A percentile compares a stretch with the other conserved stretches of the same genome.
These are phyloP conservation scores for Lepidium africanum DNA, from an alignment of 345 rosid species.

Conservation along the genomic window DNA sequence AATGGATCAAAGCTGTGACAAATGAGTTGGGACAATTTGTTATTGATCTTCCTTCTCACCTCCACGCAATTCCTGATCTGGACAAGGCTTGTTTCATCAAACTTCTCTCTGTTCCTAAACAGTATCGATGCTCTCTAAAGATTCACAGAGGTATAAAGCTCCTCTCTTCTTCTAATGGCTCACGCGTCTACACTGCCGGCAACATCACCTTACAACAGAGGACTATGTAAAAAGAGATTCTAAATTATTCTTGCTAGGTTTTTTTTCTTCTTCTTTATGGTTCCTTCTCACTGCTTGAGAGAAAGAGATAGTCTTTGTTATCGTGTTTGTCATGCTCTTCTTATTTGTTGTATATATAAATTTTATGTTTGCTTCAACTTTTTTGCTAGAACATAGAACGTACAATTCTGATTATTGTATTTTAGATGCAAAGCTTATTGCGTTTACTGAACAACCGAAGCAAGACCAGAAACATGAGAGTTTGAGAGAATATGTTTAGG, in stretches of 20 bases:
- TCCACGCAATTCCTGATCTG: constrained; percentile 27
- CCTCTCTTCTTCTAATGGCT: constrained; percentile 11
- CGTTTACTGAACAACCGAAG: not conserved
- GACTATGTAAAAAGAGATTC: not conserved
- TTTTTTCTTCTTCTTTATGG: not conserved
- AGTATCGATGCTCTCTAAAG: constrained; percentile 1
- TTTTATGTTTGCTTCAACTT: not conserved
- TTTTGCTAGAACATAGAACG: not conserved
- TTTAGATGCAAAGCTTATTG: not conserved
- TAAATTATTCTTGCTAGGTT: not conserved
- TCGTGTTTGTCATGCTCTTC: not conserved
- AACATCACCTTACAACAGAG: constrained; percentile 12
- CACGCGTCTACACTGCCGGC: constrained; percentile 24
- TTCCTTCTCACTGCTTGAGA: constrained; percentile 27
- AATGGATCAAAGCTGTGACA: constrained; percentile 27
- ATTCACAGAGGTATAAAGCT: constrained; percentile 18
- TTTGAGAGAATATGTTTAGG: not conserved
- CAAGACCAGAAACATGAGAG: not conserved
- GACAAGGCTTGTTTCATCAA: constrained; percentile 23
- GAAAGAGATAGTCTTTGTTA: constrained; percentile 16
- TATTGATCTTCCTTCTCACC: constrained; percentile 28
- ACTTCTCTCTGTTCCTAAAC: constrained; percentile 21
- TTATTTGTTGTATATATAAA: not conserved
- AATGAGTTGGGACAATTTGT: constrained; percentile 21
- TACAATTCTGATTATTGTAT: not conserved